Conservation (phyloP, 164 flowering plant species). For the Berberis vulgaris region DNA sequence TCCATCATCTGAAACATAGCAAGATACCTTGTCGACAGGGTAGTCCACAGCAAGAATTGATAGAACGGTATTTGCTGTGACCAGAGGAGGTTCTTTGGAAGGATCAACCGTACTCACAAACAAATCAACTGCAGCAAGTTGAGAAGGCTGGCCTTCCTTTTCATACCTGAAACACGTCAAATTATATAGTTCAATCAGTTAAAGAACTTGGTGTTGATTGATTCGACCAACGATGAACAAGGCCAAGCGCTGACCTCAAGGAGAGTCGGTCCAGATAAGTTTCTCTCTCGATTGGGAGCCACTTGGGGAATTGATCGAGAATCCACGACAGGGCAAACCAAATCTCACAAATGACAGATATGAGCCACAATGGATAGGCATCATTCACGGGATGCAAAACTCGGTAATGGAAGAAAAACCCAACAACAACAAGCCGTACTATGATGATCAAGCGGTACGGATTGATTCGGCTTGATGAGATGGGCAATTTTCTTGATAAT, state of each 20-base stretch:
- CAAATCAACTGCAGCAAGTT: constrained; percentile 45
- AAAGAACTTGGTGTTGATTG: not conserved
- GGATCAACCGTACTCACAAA: constrained; percentile 75
- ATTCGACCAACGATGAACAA: not conserved
- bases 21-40: constrained; percentile 59
- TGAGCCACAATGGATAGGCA: constrained; percentile 53
- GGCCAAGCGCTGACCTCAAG: constrained; percentile 28
- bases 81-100: constrained; percentile 56
- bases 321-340: constrained; percentile 70
- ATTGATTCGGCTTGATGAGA: constrained; percentile 53
- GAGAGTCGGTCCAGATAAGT: constrained; percentile 60
- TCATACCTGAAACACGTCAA: constrained; percentile 38
- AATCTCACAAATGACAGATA: constrained; percentile 60
- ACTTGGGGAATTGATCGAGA: constrained; percentile 65
- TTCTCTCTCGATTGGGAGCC: constrained; percentile 60
- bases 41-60: constrained; percentile 72
- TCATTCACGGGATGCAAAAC: constrained; percentile 48
- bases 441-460: constrained; percentile 60
- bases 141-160: constrained; percentile 58
- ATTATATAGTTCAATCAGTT: not conserved
- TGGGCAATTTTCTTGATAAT: constrained; percentile 51
- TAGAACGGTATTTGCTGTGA: constrained; percentile 68
- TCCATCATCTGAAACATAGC: constrained; percentile 81
- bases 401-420: constrained; percentile 61
- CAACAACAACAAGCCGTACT: constrained; percentile 49